Evolutionary conservation across 495 filamentous ascomycete species (phyloP).

Genomic region (Niebla homalea): DNA sequence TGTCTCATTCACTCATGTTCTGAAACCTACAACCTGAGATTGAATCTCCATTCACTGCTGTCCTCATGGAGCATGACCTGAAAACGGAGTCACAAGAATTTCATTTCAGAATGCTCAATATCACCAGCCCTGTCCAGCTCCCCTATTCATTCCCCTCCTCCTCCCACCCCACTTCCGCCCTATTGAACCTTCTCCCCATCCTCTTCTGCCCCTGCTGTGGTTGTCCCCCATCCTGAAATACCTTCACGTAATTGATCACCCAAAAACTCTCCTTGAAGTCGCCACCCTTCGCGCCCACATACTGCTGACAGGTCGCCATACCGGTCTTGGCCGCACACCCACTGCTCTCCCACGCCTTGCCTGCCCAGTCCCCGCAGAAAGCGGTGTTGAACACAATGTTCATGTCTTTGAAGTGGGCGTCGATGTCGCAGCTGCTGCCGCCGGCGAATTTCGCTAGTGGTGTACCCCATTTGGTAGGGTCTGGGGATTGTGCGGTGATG

Average conservation of each 20-base stretch:
- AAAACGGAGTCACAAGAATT: too few species aligned
- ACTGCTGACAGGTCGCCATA: constrained; percentile 6
- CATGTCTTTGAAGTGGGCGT: constrained; percentile 54
- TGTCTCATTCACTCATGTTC: too few species aligned
- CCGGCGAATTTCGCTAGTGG: constrained; percentile 53
- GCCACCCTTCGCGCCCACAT: constrained; percentile 1
- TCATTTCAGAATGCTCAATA: too few species aligned
- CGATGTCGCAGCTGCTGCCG: constrained; percentile 45
- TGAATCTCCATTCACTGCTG: too few species aligned
- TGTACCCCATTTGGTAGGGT: constrained; percentile 50
- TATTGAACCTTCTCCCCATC: not conserved
- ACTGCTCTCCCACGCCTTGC: constrained; percentile 30
- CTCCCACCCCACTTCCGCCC: not conserved
- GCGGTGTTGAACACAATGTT: constrained; percentile 70
- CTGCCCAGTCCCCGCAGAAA: constrained; percentile 88
- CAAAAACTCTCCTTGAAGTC: constrained; percentile 11
- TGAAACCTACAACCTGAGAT: too few species aligned
- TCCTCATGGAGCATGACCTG: too few species aligned
- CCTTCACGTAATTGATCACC: constrained; percentile 12
- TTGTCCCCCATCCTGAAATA: constrained; percentile 3
- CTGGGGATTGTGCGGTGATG: constrained; percentile 45
- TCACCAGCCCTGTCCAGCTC: not conserved
- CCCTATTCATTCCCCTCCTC: not conserved
- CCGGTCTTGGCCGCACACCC: constrained; percentile 5
- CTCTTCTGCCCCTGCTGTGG: not conserved